A percentile compares a stretch with the other conserved stretches of the same genome.
Conservation (phyloP, 2,329 filamentous ascomycete species). For the Metarhizium guizhouense region DNA sequence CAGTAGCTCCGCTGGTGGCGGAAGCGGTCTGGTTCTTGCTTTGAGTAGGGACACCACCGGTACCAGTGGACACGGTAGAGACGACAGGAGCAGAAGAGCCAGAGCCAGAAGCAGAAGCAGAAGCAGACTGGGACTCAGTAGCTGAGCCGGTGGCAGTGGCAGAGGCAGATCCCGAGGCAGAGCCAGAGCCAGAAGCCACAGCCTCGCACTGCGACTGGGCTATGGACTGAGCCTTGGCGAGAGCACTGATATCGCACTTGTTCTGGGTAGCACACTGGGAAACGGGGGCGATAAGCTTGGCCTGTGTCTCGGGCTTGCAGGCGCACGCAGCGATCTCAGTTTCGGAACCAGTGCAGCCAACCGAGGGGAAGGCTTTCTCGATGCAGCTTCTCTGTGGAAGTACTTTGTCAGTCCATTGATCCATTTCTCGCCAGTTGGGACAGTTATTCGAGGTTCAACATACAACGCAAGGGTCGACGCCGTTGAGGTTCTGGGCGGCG, state of each 20-base stretch:
- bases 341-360: constrained; percentile 1
- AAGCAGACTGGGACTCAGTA: constrained; percentile 3
- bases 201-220: constrained; percentile 21
- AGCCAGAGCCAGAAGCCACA: neutral
- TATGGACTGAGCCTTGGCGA: constrained; percentile 23
- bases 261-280: constrained; percentile 21
- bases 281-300: constrained; percentile 19
- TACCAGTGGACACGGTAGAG: constrained; percentile 7
- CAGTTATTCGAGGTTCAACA: constrained; percentile 10
- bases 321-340: constrained; percentile 22
- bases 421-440: too few relatives aligned
- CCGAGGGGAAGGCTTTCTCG: constrained; percentile 20
- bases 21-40: constrained; percentile 6
- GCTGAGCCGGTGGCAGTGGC: constrained; percentile 3
- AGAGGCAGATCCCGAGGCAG: neutral
- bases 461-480: constrained; percentile 32
- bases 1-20: neutral
- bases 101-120: constrained; percentile 1
- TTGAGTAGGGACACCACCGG: constrained; percentile 6
- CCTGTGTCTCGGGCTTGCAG: constrained; percentile 28
- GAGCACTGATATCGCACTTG: constrained; percentile 23
- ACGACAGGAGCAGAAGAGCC: constrained; percentile 1
- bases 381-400: constrained; percentile 24
- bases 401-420: neutral
- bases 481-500: constrained; percentile 27